Percentiles rank a stretch among this genome's conserved stretches.
Conservation (phyloP, 169 alveolate genomes). For the Plasmodium falciparum region DNA sequence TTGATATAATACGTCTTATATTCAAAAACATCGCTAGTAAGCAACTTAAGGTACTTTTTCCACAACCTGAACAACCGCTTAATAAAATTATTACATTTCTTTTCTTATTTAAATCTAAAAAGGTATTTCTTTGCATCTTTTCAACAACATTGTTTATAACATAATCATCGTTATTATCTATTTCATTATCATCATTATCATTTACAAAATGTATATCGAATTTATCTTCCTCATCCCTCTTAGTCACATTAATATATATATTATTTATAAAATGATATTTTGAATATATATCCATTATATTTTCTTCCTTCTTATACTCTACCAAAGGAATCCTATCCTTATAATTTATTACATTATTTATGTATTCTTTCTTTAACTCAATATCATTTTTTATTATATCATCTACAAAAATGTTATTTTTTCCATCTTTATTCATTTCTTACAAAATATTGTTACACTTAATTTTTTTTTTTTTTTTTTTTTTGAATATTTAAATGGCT, state of each 20-base stretch:
- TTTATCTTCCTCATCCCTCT: constrained; percentile 14
- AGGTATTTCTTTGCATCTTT: not conserved
- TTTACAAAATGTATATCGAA: constrained; percentile 35
- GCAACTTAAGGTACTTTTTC: constrained; percentile 73
- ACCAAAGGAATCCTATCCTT: constrained; percentile 55
- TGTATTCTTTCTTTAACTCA: constrained; percentile 33
- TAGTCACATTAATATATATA: constrained; percentile 52
- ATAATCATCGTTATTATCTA: not conserved
- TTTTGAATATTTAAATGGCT: no score
- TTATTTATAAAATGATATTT: constrained; percentile 50
- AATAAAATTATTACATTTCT: constrained; percentile 37
- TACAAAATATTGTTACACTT: not conserved
- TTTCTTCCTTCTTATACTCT: constrained; percentile 44
- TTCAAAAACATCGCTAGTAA: constrained; percentile 46
- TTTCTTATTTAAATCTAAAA: not conserved
- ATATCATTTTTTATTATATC: constrained; percentile 52
- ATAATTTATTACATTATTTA: constrained; percentile 44
- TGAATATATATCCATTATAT: constrained; percentile 45
- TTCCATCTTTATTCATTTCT: constrained; percentile 50
- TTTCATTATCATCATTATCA: not conserved
- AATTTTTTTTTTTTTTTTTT: no score
- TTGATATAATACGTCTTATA: constrained; percentile 50
- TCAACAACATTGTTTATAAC: not conserved
- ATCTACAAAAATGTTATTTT: constrained; percentile 12
- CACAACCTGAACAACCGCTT: constrained; percentile 71